Evolutionary conservation across 2,329 filamentous ascomycete genomes (phyloP), one percentile per base, ranked within the genome.

Genomic region (Diaporthe amygdali): DNA sequence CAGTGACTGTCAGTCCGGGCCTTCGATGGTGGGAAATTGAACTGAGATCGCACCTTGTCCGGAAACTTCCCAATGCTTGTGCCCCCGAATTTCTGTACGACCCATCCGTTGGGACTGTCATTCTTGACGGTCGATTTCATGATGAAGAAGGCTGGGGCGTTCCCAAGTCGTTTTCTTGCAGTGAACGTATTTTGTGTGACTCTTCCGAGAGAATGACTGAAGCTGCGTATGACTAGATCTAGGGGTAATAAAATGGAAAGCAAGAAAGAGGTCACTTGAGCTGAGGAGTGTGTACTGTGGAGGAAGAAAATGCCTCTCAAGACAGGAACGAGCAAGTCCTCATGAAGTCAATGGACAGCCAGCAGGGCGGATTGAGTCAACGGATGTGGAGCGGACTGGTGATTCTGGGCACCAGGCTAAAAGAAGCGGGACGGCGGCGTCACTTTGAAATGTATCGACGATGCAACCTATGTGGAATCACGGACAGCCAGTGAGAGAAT

Each of bases 21-120:
- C 66, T 22, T 25, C 34, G 54, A 54, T 32, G 37, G 30, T 51
- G 8, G 56, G 70, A 74, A 20, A 20, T 68, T 30, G 32, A 30
- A 10, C 12, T 9, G 30, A 9, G 14, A 27, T 52, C 74, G 55
- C 27, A 88, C 86, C 83, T 92, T 92, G 76, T 90, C 88, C 66
- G 95, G 92, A 78, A 97, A 97, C 84, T 98, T 98, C 77, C 96
- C 96, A 66, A 98, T 93, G 79, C 94, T 97, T 66, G 96, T 99
- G 66, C 96, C 96, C 74, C 95, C 95, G 81, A 97, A 97, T 83
- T 98, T 98, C 81, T 97, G 95, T 64, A 98, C 93, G 37, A 97
- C 88, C 95, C 95, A 97, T 75, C 87, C 86, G 74, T 85, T 84
- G 56, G 74, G 71, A 69, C 78, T 77, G 66, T 66, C 59, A 72